Evolutionary conservation across 768 basidiomycete genomes (phyloP).

Genomic region (Serendipita sp.): DNA sequence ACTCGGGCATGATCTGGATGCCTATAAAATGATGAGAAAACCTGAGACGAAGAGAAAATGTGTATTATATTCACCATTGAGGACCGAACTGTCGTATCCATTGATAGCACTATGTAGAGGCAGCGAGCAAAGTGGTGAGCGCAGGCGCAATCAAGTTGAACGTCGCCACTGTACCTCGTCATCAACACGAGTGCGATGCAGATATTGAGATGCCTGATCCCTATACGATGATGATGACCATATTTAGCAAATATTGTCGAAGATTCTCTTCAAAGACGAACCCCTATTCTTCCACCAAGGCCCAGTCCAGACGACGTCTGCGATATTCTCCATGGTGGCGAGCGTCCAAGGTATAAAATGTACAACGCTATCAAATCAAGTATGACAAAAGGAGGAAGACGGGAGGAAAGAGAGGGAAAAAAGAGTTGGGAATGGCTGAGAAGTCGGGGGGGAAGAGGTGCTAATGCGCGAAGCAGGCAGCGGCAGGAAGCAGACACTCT

Average conservation of each 20-base stretch:
- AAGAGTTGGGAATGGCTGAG: not conserved
- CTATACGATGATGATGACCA: conserved; percentile 19
- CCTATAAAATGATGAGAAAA: conserved; percentile 23
- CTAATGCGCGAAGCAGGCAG: not conserved
- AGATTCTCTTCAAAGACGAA: conserved; percentile 17
- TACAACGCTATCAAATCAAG: too few species aligned
- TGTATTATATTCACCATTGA: conserved; percentile 28
- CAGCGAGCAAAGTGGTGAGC: conserved; percentile 35
- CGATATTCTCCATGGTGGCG: conserved; percentile 17
- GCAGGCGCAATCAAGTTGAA: not conserved
- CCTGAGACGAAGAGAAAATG: not conserved
- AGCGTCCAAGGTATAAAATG: not conserved
- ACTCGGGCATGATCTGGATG: conserved; percentile 50
- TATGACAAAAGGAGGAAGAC: too few species aligned
- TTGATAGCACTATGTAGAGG: conserved; percentile 40
- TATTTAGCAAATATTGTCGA: too few species aligned
- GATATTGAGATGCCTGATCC: conserved; percentile 42
- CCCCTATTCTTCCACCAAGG: conserved; percentile 49
- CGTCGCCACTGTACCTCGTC: not conserved
- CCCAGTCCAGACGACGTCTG: conserved; percentile 43
- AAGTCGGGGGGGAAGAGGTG: not conserved
- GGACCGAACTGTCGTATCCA: conserved; percentile 50
- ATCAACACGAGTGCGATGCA: conserved; percentile 23
- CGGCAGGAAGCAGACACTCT: not conserved
- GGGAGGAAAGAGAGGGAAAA: not conserved